Evolutionary conservation across 73 alveolate species (phyloP).

Genomic region (Blepharisma stoltei): DNA sequence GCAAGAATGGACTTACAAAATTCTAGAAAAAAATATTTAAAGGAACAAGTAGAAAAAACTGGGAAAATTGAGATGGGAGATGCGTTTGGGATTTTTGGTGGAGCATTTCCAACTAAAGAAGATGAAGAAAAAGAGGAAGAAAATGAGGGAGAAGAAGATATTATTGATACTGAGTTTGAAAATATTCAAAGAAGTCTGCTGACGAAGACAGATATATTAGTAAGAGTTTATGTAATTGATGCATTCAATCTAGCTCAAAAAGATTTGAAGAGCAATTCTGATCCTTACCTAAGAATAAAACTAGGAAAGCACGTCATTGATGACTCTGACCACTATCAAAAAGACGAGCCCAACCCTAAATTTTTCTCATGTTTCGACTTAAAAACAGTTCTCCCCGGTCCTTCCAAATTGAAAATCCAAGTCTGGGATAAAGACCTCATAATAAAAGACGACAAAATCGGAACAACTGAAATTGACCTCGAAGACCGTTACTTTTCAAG

Average conservation of each 20-base stretch:
- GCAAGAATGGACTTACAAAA: not conserved
- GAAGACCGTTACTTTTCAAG: constrained; percentile 95
- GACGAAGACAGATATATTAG: constrained; percentile 49
- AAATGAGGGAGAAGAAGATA: constrained; percentile 55
- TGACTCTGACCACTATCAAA: constrained; percentile 63
- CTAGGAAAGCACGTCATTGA: constrained; percentile 61
- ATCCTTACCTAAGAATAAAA: constrained; percentile 76
- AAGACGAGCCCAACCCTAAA: constrained; percentile 71
- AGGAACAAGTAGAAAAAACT: too few relatives aligned
- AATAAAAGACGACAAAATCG: constrained; percentile 83
- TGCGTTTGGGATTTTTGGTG: too few relatives aligned
- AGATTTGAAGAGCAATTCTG: constrained; percentile 77
- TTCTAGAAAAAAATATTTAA: too few relatives aligned
- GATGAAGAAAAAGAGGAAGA: not conserved
- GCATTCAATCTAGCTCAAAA: constrained; percentile 75
- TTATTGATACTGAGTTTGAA: constrained; percentile 63
- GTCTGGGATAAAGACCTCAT: constrained; percentile 84
- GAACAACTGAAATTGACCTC: constrained; percentile 83
- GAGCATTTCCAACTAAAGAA: too few relatives aligned
- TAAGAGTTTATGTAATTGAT: constrained; percentile 74
- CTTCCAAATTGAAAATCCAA: constrained; percentile 62
- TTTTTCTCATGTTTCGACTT: constrained; percentile 76
- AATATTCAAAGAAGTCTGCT: constrained; percentile 37
- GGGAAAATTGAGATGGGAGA: too few relatives aligned
- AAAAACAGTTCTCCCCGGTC: constrained; percentile 81